A percentile compares a stretch with the other conserved stretches of the same genome.
Conservation (phyloP, 768 basidiomycete genomes). For the Termitomyces sp. region DNA sequence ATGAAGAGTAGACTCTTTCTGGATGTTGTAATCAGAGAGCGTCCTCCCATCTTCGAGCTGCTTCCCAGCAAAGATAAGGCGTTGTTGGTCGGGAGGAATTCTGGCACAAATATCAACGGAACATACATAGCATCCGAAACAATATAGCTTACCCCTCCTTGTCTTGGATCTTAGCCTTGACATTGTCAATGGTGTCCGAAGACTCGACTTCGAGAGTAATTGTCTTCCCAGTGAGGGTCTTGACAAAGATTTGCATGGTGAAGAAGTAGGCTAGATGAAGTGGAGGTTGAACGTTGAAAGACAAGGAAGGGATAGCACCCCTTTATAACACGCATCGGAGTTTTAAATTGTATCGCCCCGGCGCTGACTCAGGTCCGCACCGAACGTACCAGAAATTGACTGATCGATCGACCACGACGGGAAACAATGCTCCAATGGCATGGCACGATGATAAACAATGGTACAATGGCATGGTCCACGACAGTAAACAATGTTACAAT, state of each 20-base stretch:
- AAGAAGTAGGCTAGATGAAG: not conserved
- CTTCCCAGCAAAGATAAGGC: slow-evolving; percentile 80
- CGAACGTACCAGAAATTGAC: slow-evolving; percentile 45
- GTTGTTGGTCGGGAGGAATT: slow-evolving; percentile 78
- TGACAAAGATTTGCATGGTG: slow-evolving; percentile 48
- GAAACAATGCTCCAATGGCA: not conserved
- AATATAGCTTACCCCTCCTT: slow-evolving; percentile 62
- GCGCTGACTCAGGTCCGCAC: slow-evolving; percentile 11
- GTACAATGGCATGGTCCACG: not conserved
- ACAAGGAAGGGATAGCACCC: not conserved
- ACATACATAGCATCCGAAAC: not conserved
- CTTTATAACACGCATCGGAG: slow-evolving; percentile 36
- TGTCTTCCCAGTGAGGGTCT: slow-evolving; percentile 70
- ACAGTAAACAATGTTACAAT: not conserved
- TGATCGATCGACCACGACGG: slow-evolving; percentile 15
- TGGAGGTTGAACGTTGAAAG: not conserved
- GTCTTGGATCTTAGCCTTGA: slow-evolving; percentile 84
- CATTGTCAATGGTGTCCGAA: slow-evolving; percentile 68
- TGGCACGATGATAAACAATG: no score
- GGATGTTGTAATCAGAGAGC: slow-evolving; percentile 66
- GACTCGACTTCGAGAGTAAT: slow-evolving; percentile 75
- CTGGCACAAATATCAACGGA: slow-evolving; percentile 25
- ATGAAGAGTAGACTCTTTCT: slow-evolving; percentile 61
- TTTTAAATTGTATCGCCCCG: slow-evolving; percentile 32
- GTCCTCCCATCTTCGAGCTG: slow-evolving; percentile 83